These are phyloP conservation scores for Trichosporon inkin DNA, from an alignment of 1,284 basidiomycete species.

Conservation along the genomic window DNA sequence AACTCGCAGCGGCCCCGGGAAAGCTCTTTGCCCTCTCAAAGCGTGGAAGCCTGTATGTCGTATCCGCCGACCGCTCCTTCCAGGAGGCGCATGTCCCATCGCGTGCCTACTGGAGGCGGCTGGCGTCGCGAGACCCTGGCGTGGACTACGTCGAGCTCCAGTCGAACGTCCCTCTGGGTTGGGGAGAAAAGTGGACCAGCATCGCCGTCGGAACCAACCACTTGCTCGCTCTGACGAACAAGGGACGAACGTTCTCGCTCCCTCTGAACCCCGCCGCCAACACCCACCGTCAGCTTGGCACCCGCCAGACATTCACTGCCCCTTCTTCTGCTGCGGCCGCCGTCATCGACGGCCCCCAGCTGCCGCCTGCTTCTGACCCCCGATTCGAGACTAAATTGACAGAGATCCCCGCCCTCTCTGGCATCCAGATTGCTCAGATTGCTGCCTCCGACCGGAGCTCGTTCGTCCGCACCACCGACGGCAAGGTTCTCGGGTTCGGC, in stretches of 20 bases:
- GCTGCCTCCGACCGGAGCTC: constrained; percentile 70
- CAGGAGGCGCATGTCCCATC: constrained; percentile 33
- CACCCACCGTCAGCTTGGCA: constrained; percentile 77
- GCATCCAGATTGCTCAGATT: constrained; percentile 64
- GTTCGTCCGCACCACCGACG: constrained; percentile 64
- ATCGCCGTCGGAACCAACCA: constrained; percentile 75
- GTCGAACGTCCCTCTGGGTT: constrained; percentile 54
- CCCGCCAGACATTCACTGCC: constrained; percentile 57
- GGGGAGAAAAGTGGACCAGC: constrained; percentile 63
- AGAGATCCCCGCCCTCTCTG: constrained; percentile 72
- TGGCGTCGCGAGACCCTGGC: constrained; percentile 43
- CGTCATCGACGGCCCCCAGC: constrained; percentile 30
- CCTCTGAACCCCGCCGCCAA: constrained; percentile 77
- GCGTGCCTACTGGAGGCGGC: constrained; percentile 34
- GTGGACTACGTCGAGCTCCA: constrained; percentile 51
- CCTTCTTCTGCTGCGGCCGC: constrained; percentile 35
- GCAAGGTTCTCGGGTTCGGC: constrained; percentile 82
- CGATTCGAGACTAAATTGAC: constrained; percentile 69
- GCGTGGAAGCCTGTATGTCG: constrained; percentile 67
- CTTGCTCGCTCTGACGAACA: constrained; percentile 75
- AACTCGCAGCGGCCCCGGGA: constrained; percentile 57
- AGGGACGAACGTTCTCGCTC: constrained; percentile 74
- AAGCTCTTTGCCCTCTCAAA: constrained; percentile 66
- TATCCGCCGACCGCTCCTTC: constrained; percentile 55
- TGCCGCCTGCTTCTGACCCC: constrained; percentile 53